Conservation (phyloP, 176 grass and related monocot genomes). For the Coix lacrymajobi region DNA sequence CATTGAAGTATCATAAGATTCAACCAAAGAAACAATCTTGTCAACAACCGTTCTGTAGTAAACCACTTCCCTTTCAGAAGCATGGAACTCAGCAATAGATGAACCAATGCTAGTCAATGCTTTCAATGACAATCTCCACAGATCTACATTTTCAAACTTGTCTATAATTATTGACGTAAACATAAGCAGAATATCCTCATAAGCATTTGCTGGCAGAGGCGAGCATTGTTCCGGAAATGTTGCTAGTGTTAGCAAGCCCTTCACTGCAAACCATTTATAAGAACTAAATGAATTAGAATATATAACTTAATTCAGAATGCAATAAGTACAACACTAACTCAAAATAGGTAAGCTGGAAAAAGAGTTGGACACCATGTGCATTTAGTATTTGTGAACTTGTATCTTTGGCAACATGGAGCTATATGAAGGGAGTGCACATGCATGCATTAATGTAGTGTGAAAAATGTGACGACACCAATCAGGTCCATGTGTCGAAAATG, state of each 20-base stretch:
- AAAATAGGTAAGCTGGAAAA: background rate
- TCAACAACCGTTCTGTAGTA: constrained; percentile 64
- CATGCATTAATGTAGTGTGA: constrained; percentile 1
- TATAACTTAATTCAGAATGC: background rate
- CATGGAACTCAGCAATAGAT: constrained; percentile 43
- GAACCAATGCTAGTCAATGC: constrained; percentile 68
- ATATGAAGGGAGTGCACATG: background rate
- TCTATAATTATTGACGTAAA: constrained; percentile 51
- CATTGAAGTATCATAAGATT: constrained; percentile 44
- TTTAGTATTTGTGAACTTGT: background rate
- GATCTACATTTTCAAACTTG: constrained; percentile 42
- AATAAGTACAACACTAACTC: background rate
- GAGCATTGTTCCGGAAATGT: constrained; percentile 66
- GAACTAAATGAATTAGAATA: constrained; percentile 32
- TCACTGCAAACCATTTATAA: constrained; percentile 56
- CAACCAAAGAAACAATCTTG: constrained; percentile 61
- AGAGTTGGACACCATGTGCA: background rate
- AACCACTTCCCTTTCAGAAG: constrained; percentile 50
- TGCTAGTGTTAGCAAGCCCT: constrained; percentile 69
- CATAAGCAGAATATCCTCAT: constrained; percentile 56
- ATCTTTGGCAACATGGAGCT: background rate
- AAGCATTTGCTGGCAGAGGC: constrained; percentile 47
- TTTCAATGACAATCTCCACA: constrained; percentile 79
- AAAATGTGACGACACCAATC: background rate
- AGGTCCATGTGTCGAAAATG: constrained; percentile 14